Evolutionary conservation across 495 filamentous ascomycete genomes (phyloP), one percentile per base, ranked within the genome.

Genomic region (Gamarada debralockiae): DNA sequence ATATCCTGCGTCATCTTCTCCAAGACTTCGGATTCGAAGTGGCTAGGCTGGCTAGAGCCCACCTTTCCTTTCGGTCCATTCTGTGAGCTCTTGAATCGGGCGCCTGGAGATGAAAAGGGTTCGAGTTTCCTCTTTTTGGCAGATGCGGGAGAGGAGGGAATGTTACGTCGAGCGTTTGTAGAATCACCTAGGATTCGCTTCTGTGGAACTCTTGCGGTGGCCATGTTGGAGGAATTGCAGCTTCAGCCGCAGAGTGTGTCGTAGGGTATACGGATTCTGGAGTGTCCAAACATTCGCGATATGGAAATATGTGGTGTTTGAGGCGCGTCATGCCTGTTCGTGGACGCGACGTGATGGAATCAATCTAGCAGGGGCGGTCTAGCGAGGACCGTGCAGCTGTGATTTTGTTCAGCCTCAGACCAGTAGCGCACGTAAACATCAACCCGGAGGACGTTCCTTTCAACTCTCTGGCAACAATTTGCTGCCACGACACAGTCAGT

Each of bases 1-100:
- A 97, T 90, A 66, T 96, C 90, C 69, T 97, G 92, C 31, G 89
- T 90, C 69, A 98, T 76, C 68, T 91, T 95, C 73, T 96, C 92
- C 47, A 98, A 76, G 12, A 96, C 89, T 56, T 96, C 91, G 58
- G 85, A 85, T 69, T 97, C 93, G 61, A 99, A 99, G 51, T 84
- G 80, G 66, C 89, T 95, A 3, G 84, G 81, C 71, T 95, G 90
- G 55, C 81, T 92, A 0, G 90, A 92, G 27, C 81, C 80, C 27
- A 85, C 63, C 53, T 77, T 84, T 31, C 77, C 79, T 65, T 81
- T 84, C 9, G 73, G 70, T 5, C 69, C 72, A 57, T 75, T 78
- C 58, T 84, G 79, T 14, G 81, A 81, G 40, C 78, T 75, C 55
- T 81, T 80, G 53, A 83, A 73, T 29, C 75, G 68, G 42, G 79